Evolutionary conservation across 768 basidiomycete genomes (phyloP).

Genomic region (Boletus tomentosulus): DNA sequence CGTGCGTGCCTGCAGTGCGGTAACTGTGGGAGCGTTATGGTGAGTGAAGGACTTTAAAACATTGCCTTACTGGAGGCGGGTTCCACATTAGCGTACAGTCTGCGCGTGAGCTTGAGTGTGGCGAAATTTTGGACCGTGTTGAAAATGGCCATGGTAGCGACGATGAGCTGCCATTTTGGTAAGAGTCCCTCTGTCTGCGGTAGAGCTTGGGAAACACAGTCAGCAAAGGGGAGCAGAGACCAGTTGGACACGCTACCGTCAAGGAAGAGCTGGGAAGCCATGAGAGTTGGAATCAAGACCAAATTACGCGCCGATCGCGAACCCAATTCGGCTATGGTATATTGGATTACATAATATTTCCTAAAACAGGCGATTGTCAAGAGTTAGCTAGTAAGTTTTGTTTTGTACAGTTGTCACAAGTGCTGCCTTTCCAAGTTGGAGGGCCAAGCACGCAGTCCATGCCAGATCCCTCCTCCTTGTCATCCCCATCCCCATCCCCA

Average conservation of each 20-base stretch:
- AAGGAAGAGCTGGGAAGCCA: conserved; percentile 16
- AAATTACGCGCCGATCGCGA: conserved; percentile 16
- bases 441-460: conserved; percentile 26
- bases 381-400: background rate
- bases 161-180: conserved; percentile 84
- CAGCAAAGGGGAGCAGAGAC: background rate
- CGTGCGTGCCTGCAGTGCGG: conserved; percentile 79
- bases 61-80: conserved; percentile 34
- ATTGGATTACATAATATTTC: conserved; percentile 28
- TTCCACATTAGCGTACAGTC: conserved; percentile 58
- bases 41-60: background rate
- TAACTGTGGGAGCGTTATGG: conserved; percentile 49
- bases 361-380: conserved; percentile 13
- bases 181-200: conserved; percentile 68
- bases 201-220: conserved; percentile 40
- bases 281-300: background rate
- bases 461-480: conserved; percentile 28
- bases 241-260: conserved; percentile 14
- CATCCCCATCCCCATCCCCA: conserved; percentile 15
- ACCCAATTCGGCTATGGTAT: background rate
- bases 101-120: conserved; percentile 72
- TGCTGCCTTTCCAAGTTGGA: conserved; percentile 15
- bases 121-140: conserved; percentile 82
- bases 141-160: conserved; percentile 74
- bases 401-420: conserved; percentile 8